Percentiles rank a stretch among this genome's conserved stretches.
Evolutionary conservation across 345 rosid genomes (phyloP).

Genomic region (Gossypium sturtianum): DNA sequence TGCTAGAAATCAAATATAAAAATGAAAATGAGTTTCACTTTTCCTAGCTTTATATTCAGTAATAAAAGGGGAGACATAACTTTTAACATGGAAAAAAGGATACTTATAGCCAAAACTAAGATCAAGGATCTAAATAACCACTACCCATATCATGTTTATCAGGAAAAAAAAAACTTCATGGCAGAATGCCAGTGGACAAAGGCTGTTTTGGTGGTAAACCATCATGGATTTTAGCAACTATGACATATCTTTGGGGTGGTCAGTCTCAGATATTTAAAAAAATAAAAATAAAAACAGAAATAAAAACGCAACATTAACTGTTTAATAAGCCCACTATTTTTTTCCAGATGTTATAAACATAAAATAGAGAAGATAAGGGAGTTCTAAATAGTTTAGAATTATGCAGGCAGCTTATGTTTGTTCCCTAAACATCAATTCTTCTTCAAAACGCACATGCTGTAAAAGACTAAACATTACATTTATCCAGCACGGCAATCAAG

Average conservation of each 20-base stretch:
- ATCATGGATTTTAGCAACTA: neutral
- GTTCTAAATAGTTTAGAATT: neutral
- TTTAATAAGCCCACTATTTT: neutral
- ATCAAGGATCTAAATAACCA: neutral
- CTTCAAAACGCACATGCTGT: neutral
- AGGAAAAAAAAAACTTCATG: neutral
- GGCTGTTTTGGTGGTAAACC: neutral
- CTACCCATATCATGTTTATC: neutral
- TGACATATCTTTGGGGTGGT: too few relatives aligned
- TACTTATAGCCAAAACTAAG: neutral
- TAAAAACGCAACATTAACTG: neutral
- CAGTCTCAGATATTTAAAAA: too few relatives aligned
- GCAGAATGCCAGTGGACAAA: neutral
- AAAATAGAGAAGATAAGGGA: neutral
- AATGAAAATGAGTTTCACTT: neutral
- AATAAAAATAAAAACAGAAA: too few relatives aligned
- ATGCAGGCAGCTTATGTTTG: neutral
- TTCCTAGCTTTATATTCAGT: neutral
- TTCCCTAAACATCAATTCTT: neutral
- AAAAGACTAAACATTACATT: neutral
- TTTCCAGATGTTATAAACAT: neutral
- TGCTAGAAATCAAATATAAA: slow-evolving; percentile 19
- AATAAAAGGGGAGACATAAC: neutral
- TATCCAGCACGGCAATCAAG: neutral
- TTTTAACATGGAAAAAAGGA: neutral